These are phyloP conservation scores for Neonectria coccinea DNA, from an alignment of 2,329 filamentous ascomycete genomes.

Conservation along the genomic window DNA sequence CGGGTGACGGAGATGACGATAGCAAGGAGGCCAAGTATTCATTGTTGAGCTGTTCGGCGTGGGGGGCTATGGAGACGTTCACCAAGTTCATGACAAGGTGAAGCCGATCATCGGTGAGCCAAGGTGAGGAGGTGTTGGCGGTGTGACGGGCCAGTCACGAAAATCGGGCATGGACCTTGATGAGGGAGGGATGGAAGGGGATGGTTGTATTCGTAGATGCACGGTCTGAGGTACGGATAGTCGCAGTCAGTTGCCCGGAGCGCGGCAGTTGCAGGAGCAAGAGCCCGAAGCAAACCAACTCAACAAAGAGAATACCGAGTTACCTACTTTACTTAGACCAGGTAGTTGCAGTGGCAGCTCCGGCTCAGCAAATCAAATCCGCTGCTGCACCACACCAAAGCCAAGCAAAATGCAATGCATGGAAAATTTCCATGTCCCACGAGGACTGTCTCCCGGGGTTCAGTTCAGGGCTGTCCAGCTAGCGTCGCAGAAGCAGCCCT, in stretches of 20 bases:
- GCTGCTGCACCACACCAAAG: background rate
- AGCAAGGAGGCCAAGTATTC: background rate
- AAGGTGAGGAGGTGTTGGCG: conserved; percentile 15
- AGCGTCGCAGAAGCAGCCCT: conserved; percentile 12
- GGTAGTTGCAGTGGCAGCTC: background rate
- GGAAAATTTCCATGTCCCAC: conserved; percentile 29
- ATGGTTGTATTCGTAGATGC: background rate
- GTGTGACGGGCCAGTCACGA: conserved; percentile 16
- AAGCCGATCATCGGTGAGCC: conserved; percentile 8
- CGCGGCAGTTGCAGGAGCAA: conserved; percentile 2
- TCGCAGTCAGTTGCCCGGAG: background rate
- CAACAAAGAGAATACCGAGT: background rate
- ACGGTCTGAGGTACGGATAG: conserved; percentile 11
- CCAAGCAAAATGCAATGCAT: conserved; percentile 1
- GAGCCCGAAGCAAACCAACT: conserved; percentile 2
- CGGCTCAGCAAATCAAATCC: background rate
- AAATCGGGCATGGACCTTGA: conserved; percentile 12
- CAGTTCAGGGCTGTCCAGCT: background rate
- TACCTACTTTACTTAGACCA: background rate
- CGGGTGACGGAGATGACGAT: background rate
- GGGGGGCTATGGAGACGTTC: background rate
- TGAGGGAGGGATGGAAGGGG: conserved; percentile 9
- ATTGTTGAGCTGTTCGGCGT: conserved; percentile 2
- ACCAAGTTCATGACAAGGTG: conserved; percentile 1
- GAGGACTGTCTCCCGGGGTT: conserved; percentile 13